Percentiles rank a stretch among this genome's conserved stretches.
Evolutionary conservation across 495 filamentous ascomycete genomes (phyloP).

Genomic region (Aspergillus cavernicola): DNA sequence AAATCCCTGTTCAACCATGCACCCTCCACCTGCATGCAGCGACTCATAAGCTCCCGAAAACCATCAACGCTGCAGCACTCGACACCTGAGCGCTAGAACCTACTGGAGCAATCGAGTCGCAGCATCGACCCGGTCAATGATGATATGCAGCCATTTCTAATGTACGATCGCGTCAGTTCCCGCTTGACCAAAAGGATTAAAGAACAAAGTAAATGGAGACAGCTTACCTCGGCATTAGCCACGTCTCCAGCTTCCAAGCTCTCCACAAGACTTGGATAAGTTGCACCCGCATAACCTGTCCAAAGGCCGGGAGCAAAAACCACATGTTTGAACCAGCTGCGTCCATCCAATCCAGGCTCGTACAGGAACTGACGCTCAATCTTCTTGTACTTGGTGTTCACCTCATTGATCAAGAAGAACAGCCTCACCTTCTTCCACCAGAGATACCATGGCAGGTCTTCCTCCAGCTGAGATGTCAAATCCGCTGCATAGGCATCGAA

Average conservation of each 20-base stretch:
- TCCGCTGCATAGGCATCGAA: constrained; percentile 56
- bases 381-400: constrained; percentile 61
- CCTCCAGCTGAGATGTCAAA: constrained; percentile 44
- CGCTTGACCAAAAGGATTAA: not conserved
- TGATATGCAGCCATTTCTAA: constrained; percentile 46
- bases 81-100: not conserved
- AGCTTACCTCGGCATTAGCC: constrained; percentile 40
- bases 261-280: constrained; percentile 61
- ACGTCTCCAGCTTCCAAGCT: constrained; percentile 52
- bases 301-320: constrained; percentile 74
- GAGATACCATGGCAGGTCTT: constrained; percentile 70
- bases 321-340: constrained; percentile 66
- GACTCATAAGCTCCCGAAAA: not conserved
- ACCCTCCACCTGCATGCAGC: not conserved
- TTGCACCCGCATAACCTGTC: constrained; percentile 83
- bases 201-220: not conserved
- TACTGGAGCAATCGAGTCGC: constrained; percentile 36
- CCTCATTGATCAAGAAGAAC: constrained; percentile 46
- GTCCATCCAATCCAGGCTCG: constrained; percentile 52
- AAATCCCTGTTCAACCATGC: not conserved
- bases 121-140: constrained; percentile 35
- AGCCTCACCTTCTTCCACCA: constrained; percentile 66
- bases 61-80: too few species aligned
- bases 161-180: too few species aligned
- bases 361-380: constrained; percentile 62